Base-by-base conservation (phyloP, 2,329 filamentous ascomycete species). In the Cladobotryum protrusum region DNA sequence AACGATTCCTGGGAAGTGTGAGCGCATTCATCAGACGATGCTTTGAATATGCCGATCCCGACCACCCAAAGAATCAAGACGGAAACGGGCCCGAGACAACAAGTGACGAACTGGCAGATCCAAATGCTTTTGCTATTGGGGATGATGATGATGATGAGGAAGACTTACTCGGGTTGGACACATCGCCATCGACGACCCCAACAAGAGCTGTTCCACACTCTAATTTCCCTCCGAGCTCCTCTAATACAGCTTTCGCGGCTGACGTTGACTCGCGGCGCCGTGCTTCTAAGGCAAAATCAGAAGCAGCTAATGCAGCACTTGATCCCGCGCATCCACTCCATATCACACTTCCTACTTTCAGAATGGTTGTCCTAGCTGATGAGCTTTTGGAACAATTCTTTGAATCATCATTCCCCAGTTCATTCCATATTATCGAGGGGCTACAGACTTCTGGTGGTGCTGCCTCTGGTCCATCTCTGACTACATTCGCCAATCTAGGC, bases 31-130 rank as follows among this genome's bases (percentile, higher is more conserved):
- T 97, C 53, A 81, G 91, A 56, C 81, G 93, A 52, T 99, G 93
- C 68, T 99, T 99, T 57, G 93, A 99, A 68, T 99, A 99, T 63
- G 93, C 93, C 5, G 93, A 99, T 62, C 92, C 93, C 1, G 92
- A 95, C 61, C 85, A 87, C 55, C 83, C 86, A 1, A 76, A 78
- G 63, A 78, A 83, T 55, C 76, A 82, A 52, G 68, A 67, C 39
- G 64, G 68, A 9, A 65, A 67, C 35, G 45, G 47, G 12, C 59
- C 52, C 42, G 56, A 50, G 48, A 57, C 42, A 46, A 57, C 54
- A 14, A 59, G 59, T 33, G 60, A 65, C 6, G 61, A 65, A 36
- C 51, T 67, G 3, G 64, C 61, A 9, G 65, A 69, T 39, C 65
- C 69, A 4, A 69, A 69, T 52, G 77, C 86, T 3, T 93, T 95